A percentile compares a stretch with the other conserved stretches of the same genome.
Conservation (phyloP, 1,284 basidiomycete genomes). For the Mycena sp. region DNA sequence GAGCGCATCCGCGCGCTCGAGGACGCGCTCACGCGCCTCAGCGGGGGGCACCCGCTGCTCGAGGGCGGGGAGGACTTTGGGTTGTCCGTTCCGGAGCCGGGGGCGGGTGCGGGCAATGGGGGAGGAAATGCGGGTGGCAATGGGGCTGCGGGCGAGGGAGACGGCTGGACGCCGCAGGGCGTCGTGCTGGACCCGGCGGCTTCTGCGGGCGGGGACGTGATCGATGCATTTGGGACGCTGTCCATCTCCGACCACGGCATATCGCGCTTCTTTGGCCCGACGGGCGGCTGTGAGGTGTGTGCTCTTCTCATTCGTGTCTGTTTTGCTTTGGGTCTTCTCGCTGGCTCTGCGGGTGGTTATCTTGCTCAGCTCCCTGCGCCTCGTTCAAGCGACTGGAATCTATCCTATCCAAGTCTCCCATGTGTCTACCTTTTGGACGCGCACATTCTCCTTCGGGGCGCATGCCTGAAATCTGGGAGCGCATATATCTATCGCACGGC, state of each 20-base stretch:
- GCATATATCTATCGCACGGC: too few relatives aligned
- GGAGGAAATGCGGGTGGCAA: background rate
- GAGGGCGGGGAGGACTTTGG: slow-evolving; percentile 41
- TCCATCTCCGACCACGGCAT: slow-evolving; percentile 68
- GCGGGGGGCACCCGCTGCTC: slow-evolving; percentile 68
- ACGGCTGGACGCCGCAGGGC: slow-evolving; percentile 40
- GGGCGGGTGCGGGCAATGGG: background rate
- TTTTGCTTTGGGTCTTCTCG: background rate
- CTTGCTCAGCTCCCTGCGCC: too few relatives aligned
- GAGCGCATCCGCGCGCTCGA: slow-evolving; percentile 73
- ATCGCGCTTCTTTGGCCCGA: slow-evolving; percentile 70
- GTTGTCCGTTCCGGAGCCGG: slow-evolving; percentile 5
- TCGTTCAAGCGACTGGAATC: too few relatives aligned
- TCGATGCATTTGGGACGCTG: slow-evolving; percentile 69
- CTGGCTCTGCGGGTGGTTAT: background rate
- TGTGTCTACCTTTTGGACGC: too few relatives aligned
- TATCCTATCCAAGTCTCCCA: too few relatives aligned
- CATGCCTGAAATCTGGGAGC: too few relatives aligned
- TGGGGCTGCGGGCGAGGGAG: slow-evolving; percentile 44
- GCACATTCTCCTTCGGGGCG: too few relatives aligned
- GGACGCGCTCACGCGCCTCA: slow-evolving; percentile 64
- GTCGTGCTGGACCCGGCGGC: slow-evolving; percentile 24
- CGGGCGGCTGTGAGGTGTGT: slow-evolving; percentile 69
- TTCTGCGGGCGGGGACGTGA: slow-evolving; percentile 58
- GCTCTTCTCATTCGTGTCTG: slow-evolving; percentile 25